Evolutionary conservation across 495 filamentous ascomycete genomes (phyloP).

Genomic region (Penicillium cataractarum): DNA sequence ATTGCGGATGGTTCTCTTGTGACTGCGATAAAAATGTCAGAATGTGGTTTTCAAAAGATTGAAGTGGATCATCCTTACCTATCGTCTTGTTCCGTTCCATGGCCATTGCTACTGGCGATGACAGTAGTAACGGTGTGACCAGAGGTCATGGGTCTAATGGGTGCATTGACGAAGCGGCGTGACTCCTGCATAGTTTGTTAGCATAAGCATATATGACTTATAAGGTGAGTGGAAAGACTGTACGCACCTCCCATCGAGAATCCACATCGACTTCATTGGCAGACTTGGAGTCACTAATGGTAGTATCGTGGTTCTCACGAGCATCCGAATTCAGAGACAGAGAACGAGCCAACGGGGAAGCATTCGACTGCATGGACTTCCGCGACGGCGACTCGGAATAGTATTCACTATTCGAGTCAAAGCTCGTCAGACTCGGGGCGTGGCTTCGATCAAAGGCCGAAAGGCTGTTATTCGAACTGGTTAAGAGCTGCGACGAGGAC

Average conservation of each 20-base stretch:
- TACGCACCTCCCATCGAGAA: slow-evolving; percentile 48
- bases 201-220: not conserved
- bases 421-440: slow-evolving; percentile 34
- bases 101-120: slow-evolving; percentile 28
- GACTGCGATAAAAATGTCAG: slow-evolving; percentile 15
- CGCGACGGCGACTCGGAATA: slow-evolving; percentile 43
- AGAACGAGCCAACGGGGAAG: slow-evolving; percentile 44
- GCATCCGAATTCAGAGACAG: slow-evolving; percentile 44
- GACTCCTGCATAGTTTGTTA: slow-evolving; percentile 40
- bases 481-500: slow-evolving; percentile 51
- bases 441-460: slow-evolving; percentile 34
- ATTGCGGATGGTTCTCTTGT: slow-evolving; percentile 46
- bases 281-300: slow-evolving; percentile 39
- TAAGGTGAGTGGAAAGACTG: not conserved
- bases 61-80: slow-evolving; percentile 30
- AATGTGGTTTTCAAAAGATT: not conserved
- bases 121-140: slow-evolving; percentile 33
- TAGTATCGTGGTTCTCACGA: slow-evolving; percentile 26
- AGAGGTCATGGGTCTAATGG: slow-evolving; percentile 43
- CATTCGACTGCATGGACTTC: slow-evolving; percentile 40
- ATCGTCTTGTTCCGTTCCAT: slow-evolving; percentile 38
- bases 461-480: slow-evolving; percentile 54
- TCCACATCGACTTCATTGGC: slow-evolving; percentile 47
- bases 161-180: slow-evolving; percentile 42
- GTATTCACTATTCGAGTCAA: slow-evolving; percentile 46